A percentile compares a stretch with the other conserved stretches of the same genome.
Conservation (phyloP, 495 filamentous ascomycete species). For the Penicillium ochrochloron region DNA sequence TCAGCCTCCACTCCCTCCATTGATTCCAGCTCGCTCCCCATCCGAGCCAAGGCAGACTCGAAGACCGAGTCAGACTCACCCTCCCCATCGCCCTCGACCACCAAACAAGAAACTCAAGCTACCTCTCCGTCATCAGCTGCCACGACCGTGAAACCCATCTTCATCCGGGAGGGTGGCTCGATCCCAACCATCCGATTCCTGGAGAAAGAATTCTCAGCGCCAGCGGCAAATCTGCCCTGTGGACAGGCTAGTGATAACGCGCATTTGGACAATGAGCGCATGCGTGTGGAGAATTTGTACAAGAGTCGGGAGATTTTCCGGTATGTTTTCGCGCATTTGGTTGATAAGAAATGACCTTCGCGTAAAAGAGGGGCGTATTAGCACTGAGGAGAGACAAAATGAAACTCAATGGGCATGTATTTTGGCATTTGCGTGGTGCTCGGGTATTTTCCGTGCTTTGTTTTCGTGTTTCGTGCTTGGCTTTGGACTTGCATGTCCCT, state of each 20-base stretch:
- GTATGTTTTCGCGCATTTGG: constrained; percentile 76
- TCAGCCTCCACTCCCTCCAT: constrained; percentile 34
- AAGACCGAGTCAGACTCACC: not conserved
- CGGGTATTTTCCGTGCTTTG: not conserved
- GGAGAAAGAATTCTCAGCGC: constrained; percentile 91
- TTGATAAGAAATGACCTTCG: constrained; percentile 43
- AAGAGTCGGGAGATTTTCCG: constrained; percentile 92
- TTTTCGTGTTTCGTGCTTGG: not conserved
- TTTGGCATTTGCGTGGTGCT: constrained; percentile 7
- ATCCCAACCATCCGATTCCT: constrained; percentile 93
- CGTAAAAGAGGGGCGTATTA: not conserved
- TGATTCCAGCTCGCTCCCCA: constrained; percentile 23
- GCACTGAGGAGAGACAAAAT: not conserved
- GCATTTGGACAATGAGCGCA: constrained; percentile 92
- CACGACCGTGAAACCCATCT: constrained; percentile 57
- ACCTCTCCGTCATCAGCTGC: not conserved
- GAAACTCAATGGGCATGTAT: not conserved
- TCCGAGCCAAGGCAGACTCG: constrained; percentile 25
- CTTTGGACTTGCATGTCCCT: not conserved
- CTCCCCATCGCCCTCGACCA: constrained; percentile 1
- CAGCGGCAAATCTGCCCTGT: constrained; percentile 91
- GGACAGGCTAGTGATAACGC: constrained; percentile 94
- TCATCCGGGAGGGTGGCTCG: constrained; percentile 93
- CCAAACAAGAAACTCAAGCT: not conserved
- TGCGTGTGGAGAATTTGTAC: constrained; percentile 83